Evolutionary conservation across 805 yeast species (phyloP), one percentile per base, ranked within the genome.

Genomic region (Candida alai): DNA sequence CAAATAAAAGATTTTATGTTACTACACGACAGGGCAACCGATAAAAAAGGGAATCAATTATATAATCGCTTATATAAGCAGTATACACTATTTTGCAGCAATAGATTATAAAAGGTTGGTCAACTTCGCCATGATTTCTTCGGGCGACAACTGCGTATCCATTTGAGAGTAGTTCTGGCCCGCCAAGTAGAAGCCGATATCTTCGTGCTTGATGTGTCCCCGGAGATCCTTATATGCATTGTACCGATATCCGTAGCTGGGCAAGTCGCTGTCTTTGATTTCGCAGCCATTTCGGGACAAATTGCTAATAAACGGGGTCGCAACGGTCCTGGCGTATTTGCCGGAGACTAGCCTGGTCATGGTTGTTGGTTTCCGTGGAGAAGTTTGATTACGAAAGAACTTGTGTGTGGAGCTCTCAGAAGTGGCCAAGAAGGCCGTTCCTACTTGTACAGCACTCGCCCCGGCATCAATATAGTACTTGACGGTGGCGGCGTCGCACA

Each of bases 401-500:
- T 34, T 37, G 10, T 47, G 48, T 5, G 51, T 47, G 3, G 37
- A 30, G 2, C 57, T 41, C 34, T 68, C 74, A 4, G 45, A 40
- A n/a, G 62, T 44, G 0, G 57, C 51, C 11, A 76, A 52, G 45
- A 74, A 73, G 0, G 64, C 62, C 0, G 82, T 72, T 0, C 84
- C 84, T 23, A 76, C n/a, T 36, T 73, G 80, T 7, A 70, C 79
- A 0, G 69, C 78, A 3, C 70, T 57, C 2, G 78, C 76, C 0
- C 80, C 80, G 4, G 42, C 37, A 0, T 48, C 35, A 7, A 73
- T 42, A 19, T 58, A 62, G 1, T 43, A 43, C 5, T 52, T 45
- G 13, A 66, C 54, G 5, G 54, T 52, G 3, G 30, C 14, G 1
- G 61, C 54, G 33, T 59, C 59, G 40, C 54, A 48, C 11, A 78